phyloP scores from a whole-genome alignment of 225 moss, liverwort and hornwort species.

The Anthoceros angustus region DNA sequence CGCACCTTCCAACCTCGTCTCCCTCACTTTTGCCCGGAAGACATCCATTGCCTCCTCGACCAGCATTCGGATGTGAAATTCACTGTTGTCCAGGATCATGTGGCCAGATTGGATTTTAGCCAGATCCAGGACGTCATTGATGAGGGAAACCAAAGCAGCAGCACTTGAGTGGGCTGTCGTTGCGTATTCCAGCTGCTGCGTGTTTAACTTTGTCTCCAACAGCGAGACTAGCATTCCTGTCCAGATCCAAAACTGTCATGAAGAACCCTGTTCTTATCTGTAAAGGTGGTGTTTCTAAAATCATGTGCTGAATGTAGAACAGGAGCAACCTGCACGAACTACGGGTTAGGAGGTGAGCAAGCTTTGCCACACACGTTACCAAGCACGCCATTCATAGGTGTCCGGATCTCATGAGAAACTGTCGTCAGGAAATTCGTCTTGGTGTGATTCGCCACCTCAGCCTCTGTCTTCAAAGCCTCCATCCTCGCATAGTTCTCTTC shows the following conservation, averaged over 20 bases:
- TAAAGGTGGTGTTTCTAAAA: background rate
- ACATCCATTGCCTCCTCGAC: conserved; percentile 64
- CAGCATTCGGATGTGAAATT: conserved; percentile 66
- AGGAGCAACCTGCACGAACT: background rate
- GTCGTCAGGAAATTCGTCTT: conserved; percentile 88
- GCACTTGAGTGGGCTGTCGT: conserved; percentile 94
- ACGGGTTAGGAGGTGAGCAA: conserved; percentile 5
- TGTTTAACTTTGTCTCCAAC: conserved; percentile 70
- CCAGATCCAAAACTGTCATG: conserved; percentile 2
- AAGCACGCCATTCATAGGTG: conserved; percentile 97
- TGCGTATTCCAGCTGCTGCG: conserved; percentile 74
- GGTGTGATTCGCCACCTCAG: conserved; percentile 68
- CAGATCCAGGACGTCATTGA: conserved; percentile 89
- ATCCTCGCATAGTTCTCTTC: conserved; percentile 57
- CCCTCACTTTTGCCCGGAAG: conserved; percentile 72
- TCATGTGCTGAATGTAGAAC: background rate
- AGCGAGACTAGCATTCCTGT: conserved; percentile 88
- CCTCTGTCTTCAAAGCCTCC: conserved; percentile 41
- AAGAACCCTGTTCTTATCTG: background rate
- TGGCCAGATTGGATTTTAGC: conserved; percentile 88
- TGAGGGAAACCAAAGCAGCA: conserved; percentile 72
- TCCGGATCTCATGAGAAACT: conserved; percentile 95
- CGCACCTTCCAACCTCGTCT: conserved; percentile 18
- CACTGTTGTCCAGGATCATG: conserved; percentile 76
- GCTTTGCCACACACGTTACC: conserved; percentile 22